Percentiles rank a stretch among this genome's conserved stretches.
phyloP scores from a whole-genome alignment of 345 rosid genomes.

The Draba incana region DNA sequence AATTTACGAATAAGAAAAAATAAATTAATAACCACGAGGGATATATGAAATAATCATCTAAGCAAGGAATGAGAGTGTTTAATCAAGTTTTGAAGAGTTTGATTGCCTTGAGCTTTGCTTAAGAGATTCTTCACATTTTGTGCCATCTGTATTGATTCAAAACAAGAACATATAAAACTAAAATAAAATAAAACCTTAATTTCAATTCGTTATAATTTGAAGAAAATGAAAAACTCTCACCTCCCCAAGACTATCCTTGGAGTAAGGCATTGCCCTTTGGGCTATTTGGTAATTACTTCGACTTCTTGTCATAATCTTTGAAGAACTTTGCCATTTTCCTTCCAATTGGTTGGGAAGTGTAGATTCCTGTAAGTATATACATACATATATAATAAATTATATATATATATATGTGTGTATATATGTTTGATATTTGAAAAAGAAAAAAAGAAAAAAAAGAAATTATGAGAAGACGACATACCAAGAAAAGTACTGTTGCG shows the following conservation, averaged over 20 bases:
- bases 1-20: background rate
- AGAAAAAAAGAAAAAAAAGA: background rate
- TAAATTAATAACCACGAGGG: background rate
- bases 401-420: background rate
- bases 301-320: constrained; percentile 67
- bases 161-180: background rate
- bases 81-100: constrained; percentile 54
- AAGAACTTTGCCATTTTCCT: constrained; percentile 53
- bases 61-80: constrained; percentile 70
- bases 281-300: constrained; percentile 50
- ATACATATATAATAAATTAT: background rate
- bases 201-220: background rate
- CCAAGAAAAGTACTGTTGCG: constrained; percentile 89
- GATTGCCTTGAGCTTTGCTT: constrained; percentile 61
- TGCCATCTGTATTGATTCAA: constrained; percentile 48
- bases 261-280: constrained; percentile 68
- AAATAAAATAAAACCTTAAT: background rate
- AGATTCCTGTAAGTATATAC: constrained; percentile 56
- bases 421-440: background rate
- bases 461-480: constrained; percentile 31
- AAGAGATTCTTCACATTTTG: constrained; percentile 58
- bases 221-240: constrained; percentile 32
- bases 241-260: constrained; percentile 61
- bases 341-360: constrained; percentile 64
- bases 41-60: constrained; percentile 39